Conservation (phyloP, 176 grass and related monocot species). For the maize (Zea mays) region DNA sequence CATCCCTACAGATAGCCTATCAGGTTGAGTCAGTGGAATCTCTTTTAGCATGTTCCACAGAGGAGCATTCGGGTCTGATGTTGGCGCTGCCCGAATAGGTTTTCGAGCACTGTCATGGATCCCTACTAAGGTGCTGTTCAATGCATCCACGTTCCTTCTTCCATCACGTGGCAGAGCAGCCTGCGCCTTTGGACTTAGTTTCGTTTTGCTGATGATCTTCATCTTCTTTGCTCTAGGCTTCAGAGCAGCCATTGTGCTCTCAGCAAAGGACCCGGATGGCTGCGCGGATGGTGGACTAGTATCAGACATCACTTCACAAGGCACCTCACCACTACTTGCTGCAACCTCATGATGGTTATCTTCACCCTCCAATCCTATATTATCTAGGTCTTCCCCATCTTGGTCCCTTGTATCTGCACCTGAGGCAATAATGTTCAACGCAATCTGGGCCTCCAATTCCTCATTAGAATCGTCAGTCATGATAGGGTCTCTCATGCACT, state of each 20-base stretch:
- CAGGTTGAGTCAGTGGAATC: slow-evolving; percentile 47
- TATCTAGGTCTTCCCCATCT: slow-evolving; percentile 26
- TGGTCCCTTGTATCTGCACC: slow-evolving; percentile 22
- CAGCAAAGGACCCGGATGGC: slow-evolving; percentile 45
- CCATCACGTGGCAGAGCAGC: not conserved
- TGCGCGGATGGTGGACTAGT: slow-evolving; percentile 44
- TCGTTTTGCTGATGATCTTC: slow-evolving; percentile 43
- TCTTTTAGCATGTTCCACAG: slow-evolving; percentile 54
- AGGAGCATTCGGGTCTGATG: slow-evolving; percentile 52
- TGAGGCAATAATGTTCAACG: slow-evolving; percentile 36
- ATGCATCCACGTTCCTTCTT: slow-evolving; percentile 27
- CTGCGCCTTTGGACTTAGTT: slow-evolving; percentile 29
- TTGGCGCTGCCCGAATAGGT: slow-evolving; percentile 18
- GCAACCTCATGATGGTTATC: slow-evolving; percentile 41
- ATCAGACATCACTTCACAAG: slow-evolving; percentile 49
- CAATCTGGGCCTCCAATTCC: slow-evolving; percentile 41
- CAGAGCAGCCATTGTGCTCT: slow-evolving; percentile 55
- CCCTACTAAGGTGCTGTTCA: slow-evolving; percentile 30
- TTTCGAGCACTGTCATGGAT: slow-evolving; percentile 21
- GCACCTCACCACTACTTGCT: slow-evolving; percentile 31
- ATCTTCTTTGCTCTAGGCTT: slow-evolving; percentile 42
- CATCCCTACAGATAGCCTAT: slow-evolving; percentile 48
- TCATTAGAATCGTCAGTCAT: slow-evolving; percentile 29
- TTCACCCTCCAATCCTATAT: slow-evolving; percentile 29
- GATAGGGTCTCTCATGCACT: slow-evolving; percentile 25